These are phyloP conservation scores for Rubus idaeus DNA, from an alignment of 306 rosid species.

Conservation along the genomic window DNA sequence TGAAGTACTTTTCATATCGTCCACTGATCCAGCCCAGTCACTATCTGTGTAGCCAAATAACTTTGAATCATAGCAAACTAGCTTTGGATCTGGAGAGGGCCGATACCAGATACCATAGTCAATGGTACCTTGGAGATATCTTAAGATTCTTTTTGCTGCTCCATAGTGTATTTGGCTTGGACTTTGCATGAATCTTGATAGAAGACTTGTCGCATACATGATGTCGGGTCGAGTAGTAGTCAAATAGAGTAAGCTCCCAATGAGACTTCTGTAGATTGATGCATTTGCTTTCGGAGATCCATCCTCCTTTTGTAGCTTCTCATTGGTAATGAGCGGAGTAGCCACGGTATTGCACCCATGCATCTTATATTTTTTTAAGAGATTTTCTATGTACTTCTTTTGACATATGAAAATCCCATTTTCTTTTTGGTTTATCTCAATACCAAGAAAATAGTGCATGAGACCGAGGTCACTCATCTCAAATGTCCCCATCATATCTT, in stretches of 20 bases:
- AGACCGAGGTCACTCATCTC: neutral
- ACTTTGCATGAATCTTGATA: neutral
- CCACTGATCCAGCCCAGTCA: no score
- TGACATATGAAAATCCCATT: neutral
- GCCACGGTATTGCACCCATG: neutral
- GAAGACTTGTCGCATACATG: neutral
- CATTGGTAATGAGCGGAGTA: neutral
- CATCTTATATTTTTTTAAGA: no score
- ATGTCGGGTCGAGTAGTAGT: neutral
- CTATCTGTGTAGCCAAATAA: no score
- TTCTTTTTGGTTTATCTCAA: neutral
- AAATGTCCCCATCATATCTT: neutral
- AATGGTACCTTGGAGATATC: no score
- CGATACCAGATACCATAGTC: no score
- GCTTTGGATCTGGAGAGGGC: no score
- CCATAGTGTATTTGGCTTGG: neutral
- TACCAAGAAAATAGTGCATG: neutral
- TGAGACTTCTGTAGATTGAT: neutral
- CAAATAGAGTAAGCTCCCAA: neutral
- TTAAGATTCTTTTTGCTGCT: no score
- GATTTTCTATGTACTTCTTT: no score
- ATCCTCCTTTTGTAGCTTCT: neutral
- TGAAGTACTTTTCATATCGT: no score
- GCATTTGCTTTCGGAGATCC: neutral
- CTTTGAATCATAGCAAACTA: no score